Base-by-base conservation (phyloP, 2,329 filamentous ascomycete species). In the Xenoacremonium recifei region DNA sequence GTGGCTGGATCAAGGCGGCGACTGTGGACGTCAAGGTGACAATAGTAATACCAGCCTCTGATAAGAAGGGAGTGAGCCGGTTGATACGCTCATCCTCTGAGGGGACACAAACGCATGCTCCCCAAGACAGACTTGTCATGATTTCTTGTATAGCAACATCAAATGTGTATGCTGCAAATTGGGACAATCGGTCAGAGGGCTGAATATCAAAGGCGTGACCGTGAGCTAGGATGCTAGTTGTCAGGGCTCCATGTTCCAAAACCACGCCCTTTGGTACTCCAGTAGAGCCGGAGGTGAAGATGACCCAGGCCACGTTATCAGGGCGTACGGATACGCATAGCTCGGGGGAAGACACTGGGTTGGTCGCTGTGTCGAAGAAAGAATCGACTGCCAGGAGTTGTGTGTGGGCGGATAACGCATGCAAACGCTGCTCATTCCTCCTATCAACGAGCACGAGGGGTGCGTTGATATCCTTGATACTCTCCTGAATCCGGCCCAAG, bases 231-330 rank as follows among this genome's bases (percentile, higher is more conserved):
- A 32, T 16, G 15, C 31, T 37, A 15, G 37, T 32, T 9, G 21
- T 27, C 15, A 45, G 19, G 11, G 37, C 25, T 10, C 31, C 27
- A 20, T 57, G 54, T 16, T 57, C 48, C 6, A 57, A 25, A 0
- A 57, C 23, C 0, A 51, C 48, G 0, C 43, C 54, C 12, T 57
- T 57, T 0, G 54, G 54, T 0, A 44, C 6, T 2, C 54, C 54
- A 0, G 54, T 57, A 0, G 44, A 54, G 1, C 54, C 54, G 0
- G 51, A 55, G 0, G 54, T 57, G 20, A 50, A 57, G 12, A 55
- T 48, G 11, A 56, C 21, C 3, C 49, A 54, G 5, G 51, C 51
- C 4, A 47, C 25, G 3, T 51, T 29, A 1, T 29, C 5, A 7
- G 45, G 25, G 7, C 12, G 15, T 7, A 34, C 32, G 7, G 15